Percentiles rank a stretch among this genome's conserved stretches.
Conservation (phyloP, 2,329 filamentous ascomycete species). For the Ophioceras dolichostomum region DNA sequence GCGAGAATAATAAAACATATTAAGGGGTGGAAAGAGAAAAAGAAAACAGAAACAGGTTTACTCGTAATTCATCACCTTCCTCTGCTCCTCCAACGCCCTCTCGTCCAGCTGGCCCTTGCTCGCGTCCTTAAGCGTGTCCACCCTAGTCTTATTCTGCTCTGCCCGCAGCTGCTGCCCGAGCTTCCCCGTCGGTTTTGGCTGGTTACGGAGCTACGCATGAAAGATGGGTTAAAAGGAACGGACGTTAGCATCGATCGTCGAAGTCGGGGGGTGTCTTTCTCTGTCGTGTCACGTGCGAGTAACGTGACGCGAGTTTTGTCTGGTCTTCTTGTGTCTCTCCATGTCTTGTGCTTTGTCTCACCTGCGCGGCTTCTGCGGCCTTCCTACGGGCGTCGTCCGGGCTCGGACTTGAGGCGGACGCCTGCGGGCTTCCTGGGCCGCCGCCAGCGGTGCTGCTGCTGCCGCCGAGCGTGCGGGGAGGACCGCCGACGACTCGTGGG, state of each 20-base stretch:
- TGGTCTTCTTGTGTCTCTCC: slow-evolving; percentile 1
- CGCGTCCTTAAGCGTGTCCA: slow-evolving; percentile 53
- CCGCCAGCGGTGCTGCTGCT: slow-evolving; percentile 13
- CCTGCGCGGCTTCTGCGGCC: slow-evolving; percentile 77
- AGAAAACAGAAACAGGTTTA: slow-evolving; percentile 19
- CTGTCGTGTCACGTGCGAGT: no score
- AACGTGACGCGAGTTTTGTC: no score
- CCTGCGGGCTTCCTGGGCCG: no score
- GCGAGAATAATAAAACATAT: no score
- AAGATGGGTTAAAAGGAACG: background rate
- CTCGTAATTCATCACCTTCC: slow-evolving; percentile 44
- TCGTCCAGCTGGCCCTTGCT: slow-evolving; percentile 53
- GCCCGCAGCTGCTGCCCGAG: slow-evolving; percentile 57
- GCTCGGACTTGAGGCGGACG: no score
- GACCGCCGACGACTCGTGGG: slow-evolving; percentile 38
- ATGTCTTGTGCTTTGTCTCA: slow-evolving; percentile 25
- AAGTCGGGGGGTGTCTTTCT: no score
- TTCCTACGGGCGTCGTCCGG: slow-evolving; percentile 57
- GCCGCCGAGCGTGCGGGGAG: slow-evolving; percentile 53
- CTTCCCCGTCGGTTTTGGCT: slow-evolving; percentile 54
- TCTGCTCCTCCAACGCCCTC: slow-evolving; percentile 55
- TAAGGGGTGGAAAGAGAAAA: no score
- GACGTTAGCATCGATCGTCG: no score
- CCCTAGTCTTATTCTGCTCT: slow-evolving; percentile 64
- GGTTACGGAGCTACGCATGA: no score